Conservation (phyloP, 2,329 filamentous ascomycete genomes). For the Alternaria conjuncta region DNA sequence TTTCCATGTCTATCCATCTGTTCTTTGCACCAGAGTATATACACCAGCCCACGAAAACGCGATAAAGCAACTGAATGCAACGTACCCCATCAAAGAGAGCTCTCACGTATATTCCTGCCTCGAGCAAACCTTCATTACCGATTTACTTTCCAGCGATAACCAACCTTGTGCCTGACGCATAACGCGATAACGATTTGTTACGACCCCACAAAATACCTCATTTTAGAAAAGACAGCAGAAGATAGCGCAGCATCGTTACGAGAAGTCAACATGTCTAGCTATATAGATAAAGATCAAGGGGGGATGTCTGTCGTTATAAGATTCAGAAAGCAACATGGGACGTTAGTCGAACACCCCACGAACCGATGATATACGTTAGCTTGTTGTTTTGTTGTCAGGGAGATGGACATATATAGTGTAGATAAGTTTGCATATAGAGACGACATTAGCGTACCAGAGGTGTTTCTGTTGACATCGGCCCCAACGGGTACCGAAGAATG, state of each 20-base stretch:
- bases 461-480: background rate
- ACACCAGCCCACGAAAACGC: background rate
- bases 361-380: background rate
- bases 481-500: too few species aligned
- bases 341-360: too few species aligned
- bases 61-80: too few species aligned
- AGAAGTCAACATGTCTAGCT: too few species aligned
- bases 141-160: background rate
- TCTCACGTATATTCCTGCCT: background rate
- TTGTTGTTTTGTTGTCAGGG: background rate
- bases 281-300: too few species aligned
- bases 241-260: too few species aligned
- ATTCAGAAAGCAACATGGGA: too few species aligned
- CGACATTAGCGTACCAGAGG: background rate
- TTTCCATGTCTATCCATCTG: fast-evolving
- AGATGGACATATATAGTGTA: background rate
- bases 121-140: background rate
- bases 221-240: too few species aligned
- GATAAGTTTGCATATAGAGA: background rate
- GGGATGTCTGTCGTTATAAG: too few species aligned
- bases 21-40: fast-evolving
- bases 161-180: too few species aligned
- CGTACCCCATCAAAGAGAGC: too few species aligned
- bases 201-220: background rate
- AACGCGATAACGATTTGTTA: background rate